Conservation (phyloP, 345 rosid species). For the Eucalyptus regnans region DNA sequence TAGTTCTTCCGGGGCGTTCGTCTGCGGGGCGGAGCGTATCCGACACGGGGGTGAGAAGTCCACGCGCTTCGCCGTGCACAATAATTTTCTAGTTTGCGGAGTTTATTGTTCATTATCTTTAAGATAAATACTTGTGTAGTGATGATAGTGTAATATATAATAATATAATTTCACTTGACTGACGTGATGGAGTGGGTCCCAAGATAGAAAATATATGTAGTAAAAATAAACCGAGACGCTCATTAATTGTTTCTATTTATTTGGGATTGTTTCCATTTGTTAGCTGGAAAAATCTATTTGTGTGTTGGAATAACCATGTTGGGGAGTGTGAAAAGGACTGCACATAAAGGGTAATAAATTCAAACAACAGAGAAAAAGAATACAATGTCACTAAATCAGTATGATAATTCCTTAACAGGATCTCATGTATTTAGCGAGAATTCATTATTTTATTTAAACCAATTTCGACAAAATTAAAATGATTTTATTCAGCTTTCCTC, state of each 20-base stretch:
- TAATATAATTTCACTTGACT: background rate
- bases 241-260: background rate
- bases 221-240: background rate
- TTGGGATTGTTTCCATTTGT: background rate
- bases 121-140: background rate
- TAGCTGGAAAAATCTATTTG: background rate
- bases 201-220: background rate
- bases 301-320: background rate
- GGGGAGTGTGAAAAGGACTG: background rate
- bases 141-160: background rate
- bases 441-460: background rate
- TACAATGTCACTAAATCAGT: background rate
- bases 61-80: background rate
- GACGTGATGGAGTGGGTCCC: background rate
- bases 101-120: background rate
- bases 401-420: fast-evolving
- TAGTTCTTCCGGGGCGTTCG: background rate
- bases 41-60: background rate
- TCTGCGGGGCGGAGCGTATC: background rate
- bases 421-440: background rate
- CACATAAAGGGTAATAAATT: background rate
- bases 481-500: background rate
- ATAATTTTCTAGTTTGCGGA: background rate
- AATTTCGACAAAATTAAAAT: background rate
- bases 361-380: background rate